phyloP scores from a whole-genome alignment of 2,329 filamentous ascomycete genomes.

The Botrytis fragariae region DNA sequence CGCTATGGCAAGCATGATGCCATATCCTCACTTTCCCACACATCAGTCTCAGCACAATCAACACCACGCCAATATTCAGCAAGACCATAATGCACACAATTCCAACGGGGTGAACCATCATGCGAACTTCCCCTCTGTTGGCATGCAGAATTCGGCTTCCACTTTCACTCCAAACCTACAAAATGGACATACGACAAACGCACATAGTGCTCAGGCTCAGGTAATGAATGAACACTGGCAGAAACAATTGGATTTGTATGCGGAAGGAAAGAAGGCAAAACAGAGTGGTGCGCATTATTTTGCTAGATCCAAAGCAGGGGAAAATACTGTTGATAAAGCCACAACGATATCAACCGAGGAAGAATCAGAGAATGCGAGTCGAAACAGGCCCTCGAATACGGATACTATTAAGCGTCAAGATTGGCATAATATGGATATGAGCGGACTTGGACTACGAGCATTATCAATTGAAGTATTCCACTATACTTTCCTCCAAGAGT shows the following conservation, averaged over 20 bases:
- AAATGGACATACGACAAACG: conserved; percentile 53
- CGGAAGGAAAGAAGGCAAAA: conserved; percentile 71
- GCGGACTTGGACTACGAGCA: conserved; percentile 88
- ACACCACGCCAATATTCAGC: conserved; percentile 58
- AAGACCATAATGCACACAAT: conserved; percentile 55
- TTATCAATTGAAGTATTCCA: conserved; percentile 77
- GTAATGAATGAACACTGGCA: conserved; percentile 73
- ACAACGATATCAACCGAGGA: conserved; percentile 46
- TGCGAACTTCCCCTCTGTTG: conserved; percentile 59
- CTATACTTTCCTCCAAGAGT: conserved; percentile 85
- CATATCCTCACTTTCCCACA: conserved; percentile 59
- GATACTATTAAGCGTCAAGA: conserved; percentile 71
- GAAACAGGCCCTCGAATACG: conserved; percentile 59
- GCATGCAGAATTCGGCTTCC: conserved; percentile 62
- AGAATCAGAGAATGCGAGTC: conserved; percentile 52
- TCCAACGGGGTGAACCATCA: conserved; percentile 57
- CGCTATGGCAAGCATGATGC: conserved; percentile 65
- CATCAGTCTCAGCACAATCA: conserved; percentile 58
- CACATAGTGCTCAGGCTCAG: conserved; percentile 51
- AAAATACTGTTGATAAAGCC: conserved; percentile 56
- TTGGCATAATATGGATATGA: conserved; percentile 92
- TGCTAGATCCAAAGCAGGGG: conserved; percentile 65
- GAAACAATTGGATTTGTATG: conserved; percentile 77
- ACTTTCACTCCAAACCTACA: conserved; percentile 54
- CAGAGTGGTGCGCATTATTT: conserved; percentile 65